These are phyloP conservation scores for Xylariaceae sp. DNA, from an alignment of 2,329 filamentous ascomycete species.

Conservation along the genomic window DNA sequence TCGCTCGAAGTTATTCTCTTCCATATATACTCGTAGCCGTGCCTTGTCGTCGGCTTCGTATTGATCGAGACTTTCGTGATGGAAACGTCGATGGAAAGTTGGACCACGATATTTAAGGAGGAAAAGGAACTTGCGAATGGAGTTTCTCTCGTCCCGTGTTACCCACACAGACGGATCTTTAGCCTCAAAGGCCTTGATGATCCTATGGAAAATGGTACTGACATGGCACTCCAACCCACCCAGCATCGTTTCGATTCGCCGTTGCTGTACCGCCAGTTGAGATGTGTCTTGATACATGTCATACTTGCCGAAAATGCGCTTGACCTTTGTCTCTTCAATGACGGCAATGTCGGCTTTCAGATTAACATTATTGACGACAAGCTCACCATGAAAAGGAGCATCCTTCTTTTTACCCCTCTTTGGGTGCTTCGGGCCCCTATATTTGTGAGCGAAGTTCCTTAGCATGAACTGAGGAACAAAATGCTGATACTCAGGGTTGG, in stretches of 20 bases:
- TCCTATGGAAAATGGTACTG: slow-evolving; percentile 26
- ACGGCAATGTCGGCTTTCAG: slow-evolving; percentile 19
- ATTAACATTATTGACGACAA: slow-evolving; percentile 36
- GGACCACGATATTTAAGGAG: slow-evolving; percentile 51
- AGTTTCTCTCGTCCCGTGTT: slow-evolving; percentile 37
- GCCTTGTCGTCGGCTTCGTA: slow-evolving; percentile 42
- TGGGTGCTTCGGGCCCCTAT: slow-evolving; percentile 15
- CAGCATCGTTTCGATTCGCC: slow-evolving; percentile 35
- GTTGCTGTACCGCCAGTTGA: slow-evolving; percentile 28
- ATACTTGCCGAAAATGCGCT: slow-evolving; percentile 32
- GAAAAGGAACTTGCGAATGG: slow-evolving; percentile 53
- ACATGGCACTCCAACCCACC: slow-evolving; percentile 32
- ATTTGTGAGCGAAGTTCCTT: slow-evolving; percentile 30
- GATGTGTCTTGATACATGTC: slow-evolving; percentile 38
- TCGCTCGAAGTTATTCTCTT: slow-evolving; percentile 26
- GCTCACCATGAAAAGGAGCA: slow-evolving; percentile 29
- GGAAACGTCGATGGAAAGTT: slow-evolving; percentile 40
- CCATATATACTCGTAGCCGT: slow-evolving; percentile 34
- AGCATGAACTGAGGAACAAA: slow-evolving; percentile 34
- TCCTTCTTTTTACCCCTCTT: slow-evolving; percentile 18
- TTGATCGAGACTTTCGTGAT: slow-evolving; percentile 39
- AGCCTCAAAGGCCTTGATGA: slow-evolving; percentile 27
- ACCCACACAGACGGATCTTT: slow-evolving; percentile 19
- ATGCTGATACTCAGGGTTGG: slow-evolving; percentile 30
- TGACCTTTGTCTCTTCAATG: slow-evolving; percentile 31